Evolutionary conservation across 345 rosid species (phyloP).

Genomic region (Corymbia maculata): DNA sequence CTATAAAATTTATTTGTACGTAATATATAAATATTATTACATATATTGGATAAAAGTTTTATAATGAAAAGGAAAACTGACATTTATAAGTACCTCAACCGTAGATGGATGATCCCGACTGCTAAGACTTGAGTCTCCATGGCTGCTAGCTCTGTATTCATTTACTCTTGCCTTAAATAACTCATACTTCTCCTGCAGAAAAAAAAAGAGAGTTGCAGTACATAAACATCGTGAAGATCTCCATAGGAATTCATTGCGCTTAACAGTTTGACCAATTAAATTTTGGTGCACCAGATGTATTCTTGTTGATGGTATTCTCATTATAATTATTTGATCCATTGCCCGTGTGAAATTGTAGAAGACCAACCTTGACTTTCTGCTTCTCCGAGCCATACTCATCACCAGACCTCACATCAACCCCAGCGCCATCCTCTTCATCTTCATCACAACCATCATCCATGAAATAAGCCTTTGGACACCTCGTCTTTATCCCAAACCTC

Average conservation of each 20-base stretch:
- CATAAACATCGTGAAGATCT: neutral
- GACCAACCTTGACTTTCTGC: neutral
- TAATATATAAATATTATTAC: neutral
- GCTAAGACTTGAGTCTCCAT: neutral
- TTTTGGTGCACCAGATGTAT: neutral
- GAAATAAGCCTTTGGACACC: constrained; percentile 26
- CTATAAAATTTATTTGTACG: neutral
- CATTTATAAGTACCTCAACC: constrained; percentile 9
- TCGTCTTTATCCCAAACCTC: constrained; percentile 5
- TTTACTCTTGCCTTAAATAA: constrained; percentile 6
- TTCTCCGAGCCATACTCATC: neutral
- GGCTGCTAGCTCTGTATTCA: neutral
- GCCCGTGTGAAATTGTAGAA: neutral
- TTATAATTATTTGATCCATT: neutral
- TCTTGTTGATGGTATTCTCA: neutral
- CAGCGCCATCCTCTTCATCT: neutral
- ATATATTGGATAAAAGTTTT: neutral
- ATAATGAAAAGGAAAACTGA: neutral
- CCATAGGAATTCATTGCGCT: neutral
- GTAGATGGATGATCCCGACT: constrained; percentile 8
- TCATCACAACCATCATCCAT: neutral
- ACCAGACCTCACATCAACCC: neutral
- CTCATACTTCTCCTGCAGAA: constrained; percentile 14
- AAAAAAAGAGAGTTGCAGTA: neutral
- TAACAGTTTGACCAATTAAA: neutral